Conservation (phyloP, 371 early-diverging fungal genomes). For the Mucor piriformis region DNA sequence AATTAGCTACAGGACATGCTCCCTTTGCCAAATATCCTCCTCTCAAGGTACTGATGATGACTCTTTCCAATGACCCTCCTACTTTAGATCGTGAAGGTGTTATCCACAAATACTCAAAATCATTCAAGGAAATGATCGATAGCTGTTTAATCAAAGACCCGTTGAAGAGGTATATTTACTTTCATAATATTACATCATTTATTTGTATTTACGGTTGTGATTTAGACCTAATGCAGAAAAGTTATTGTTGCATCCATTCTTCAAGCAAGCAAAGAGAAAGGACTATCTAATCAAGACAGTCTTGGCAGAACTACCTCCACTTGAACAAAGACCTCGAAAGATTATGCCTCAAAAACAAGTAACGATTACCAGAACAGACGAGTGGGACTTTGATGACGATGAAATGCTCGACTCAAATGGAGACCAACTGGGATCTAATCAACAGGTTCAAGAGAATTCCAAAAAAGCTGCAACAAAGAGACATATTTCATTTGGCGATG, state of each 20-base stretch:
- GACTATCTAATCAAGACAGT: slow-evolving; percentile 64
- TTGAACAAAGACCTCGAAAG: slow-evolving; percentile 65
- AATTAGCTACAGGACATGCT: slow-evolving; percentile 90
- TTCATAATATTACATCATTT: background rate
- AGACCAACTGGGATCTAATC: too few relatives aligned
- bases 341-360: slow-evolving; percentile 42
- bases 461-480: slow-evolving; percentile 14
- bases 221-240: slow-evolving; percentile 80
- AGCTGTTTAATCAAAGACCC: slow-evolving; percentile 85
- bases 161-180: slow-evolving; percentile 58
- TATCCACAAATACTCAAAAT: slow-evolving; percentile 73
- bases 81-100: slow-evolving; percentile 80
- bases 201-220: background rate
- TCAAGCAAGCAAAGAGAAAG: slow-evolving; percentile 81
- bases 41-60: slow-evolving; percentile 88
- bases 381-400: slow-evolving; percentile 51
- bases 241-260: slow-evolving; percentile 78
- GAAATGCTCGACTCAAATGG: slow-evolving; percentile 2
- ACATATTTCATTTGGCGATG: slow-evolving; percentile 56
- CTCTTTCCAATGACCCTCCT: slow-evolving; percentile 87
- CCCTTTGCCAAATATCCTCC: slow-evolving; percentile 93
- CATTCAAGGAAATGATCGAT: slow-evolving; percentile 88
- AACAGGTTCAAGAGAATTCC: slow-evolving; percentile 12
- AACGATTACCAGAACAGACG: slow-evolving; percentile 34
- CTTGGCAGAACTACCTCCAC: slow-evolving; percentile 68